Evolutionary conservation across 192 early-diverging fungal genomes (phyloP), one percentile per base, ranked within the genome.

Genomic region (Chytriomyces hyalinus): DNA sequence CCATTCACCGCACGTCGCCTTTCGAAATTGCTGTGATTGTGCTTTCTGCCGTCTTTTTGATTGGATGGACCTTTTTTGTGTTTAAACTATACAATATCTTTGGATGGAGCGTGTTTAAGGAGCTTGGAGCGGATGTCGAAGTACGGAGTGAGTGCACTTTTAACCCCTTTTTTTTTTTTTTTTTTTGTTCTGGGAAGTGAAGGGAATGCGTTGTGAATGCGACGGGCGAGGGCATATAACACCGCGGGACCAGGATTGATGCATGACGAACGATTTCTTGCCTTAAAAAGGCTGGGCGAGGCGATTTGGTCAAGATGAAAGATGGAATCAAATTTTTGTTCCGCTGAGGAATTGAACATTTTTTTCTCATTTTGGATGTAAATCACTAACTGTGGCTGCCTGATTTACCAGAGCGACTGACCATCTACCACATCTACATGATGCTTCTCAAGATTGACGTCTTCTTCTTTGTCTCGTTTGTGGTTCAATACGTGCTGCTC

Each of bases 381-480:
- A 36, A 36, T 36, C 36, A 36, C 36, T 36, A 36, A 36, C 36
- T 36, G 36, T 4, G 36, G 36, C 4, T 36, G 36, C 2, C 36
- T 36, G 36, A 36, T 3, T 36, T 46, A 51, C 10, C 72, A 88
- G 87, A 86, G 45, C 84, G 84, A 10, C 79, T 90, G 45, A 84
- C 72, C 46, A 28, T 87, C 48, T 94, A 93, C 80, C 92, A 94
- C 66, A 89, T 96, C 68, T 94, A 94, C 71, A 76, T 96, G 64
- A 83, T 93, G 68, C 81, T 94, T 17, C 82, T 96, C 61, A 96
- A 96, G 81, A 70, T 94, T 17, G 93, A 94, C 65, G 80, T 94
- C 2, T 95, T 94, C 83, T 96, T 96, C 84, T 93, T 94, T 70
- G 59, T 93, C 6, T 87, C 86, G 11, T 93, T 93, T 73, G 86